Evolutionary conservation across 1,139 yeast genomes (phyloP).

Genomic region (Debaryomyces coudertii): DNA sequence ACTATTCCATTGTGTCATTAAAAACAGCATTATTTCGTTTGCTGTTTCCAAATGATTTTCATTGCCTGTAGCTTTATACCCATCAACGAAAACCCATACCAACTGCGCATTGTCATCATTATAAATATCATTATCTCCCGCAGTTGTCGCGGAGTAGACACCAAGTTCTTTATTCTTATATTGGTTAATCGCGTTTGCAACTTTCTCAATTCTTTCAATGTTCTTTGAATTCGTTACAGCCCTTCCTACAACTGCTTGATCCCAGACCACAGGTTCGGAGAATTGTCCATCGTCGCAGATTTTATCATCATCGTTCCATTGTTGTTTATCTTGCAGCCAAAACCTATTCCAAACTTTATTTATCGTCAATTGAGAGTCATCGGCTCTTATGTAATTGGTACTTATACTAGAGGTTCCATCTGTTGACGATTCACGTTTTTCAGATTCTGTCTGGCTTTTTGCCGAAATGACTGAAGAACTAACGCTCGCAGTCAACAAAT

Average conservation of each 20-base stretch:
- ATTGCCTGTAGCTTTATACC: constrained; percentile 22
- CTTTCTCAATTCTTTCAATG: constrained; percentile 15
- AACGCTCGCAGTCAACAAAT: constrained; percentile 3
- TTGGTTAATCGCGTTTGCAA: constrained; percentile 19
- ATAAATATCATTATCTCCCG: constrained; percentile 33
- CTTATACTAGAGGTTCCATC: not conserved
- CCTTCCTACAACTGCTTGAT: constrained; percentile 31
- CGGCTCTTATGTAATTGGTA: constrained; percentile 14
- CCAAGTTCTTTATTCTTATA: constrained; percentile 25
- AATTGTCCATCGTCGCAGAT: constrained; percentile 16
- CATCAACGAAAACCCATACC: constrained; percentile 35
- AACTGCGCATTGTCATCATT: constrained; percentile 42
- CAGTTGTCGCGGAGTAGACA: constrained; percentile 38
- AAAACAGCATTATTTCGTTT: constrained; percentile 18
- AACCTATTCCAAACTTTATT: constrained; percentile 26
- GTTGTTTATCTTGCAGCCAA: constrained; percentile 20
- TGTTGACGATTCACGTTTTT: not conserved
- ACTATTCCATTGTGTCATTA: constrained; percentile 22
- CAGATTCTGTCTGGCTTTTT: not conserved
- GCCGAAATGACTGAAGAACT: constrained; percentile 6
- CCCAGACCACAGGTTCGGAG: constrained; percentile 26
- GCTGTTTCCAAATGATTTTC: constrained; percentile 20
- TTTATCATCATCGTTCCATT: constrained; percentile 26
- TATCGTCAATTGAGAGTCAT: constrained; percentile 17
- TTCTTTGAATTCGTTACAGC: constrained; percentile 23